Conservation (phyloP, 169 alveolate genomes). For the Eimeria sp. region DNA sequence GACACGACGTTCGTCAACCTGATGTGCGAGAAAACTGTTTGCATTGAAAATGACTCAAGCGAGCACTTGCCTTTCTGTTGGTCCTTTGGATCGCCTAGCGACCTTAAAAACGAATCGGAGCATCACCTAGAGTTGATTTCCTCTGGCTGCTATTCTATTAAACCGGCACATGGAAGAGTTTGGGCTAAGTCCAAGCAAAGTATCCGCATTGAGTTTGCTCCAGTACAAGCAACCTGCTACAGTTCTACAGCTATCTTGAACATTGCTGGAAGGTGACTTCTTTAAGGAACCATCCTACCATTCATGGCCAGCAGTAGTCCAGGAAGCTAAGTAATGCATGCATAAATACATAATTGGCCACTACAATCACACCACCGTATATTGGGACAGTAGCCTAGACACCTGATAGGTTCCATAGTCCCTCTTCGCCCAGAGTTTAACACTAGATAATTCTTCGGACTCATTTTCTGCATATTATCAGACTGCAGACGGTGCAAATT, state of each 20-base stretch:
- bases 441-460: neutral
- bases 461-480: neutral
- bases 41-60: slow-evolving; percentile 70
- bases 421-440: neutral
- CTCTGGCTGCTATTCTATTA: slow-evolving; percentile 37
- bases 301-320: neutral
- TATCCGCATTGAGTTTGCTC: slow-evolving; percentile 62
- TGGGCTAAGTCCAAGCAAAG: slow-evolving; percentile 48
- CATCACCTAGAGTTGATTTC: slow-evolving; percentile 7
- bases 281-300: neutral
- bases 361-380: neutral
- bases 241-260: slow-evolving; percentile 11
- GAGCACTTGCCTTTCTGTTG: slow-evolving; percentile 77
- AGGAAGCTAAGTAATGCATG: neutral
- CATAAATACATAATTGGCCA: neutral
- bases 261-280: slow-evolving; percentile 56
- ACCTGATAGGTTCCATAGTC: neutral
- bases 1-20: slow-evolving; percentile 74
- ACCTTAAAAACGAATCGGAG: neutral
- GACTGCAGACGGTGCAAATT: neutral
- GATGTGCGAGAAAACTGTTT: slow-evolving; percentile 39
- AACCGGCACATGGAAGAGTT: slow-evolving; percentile 67
- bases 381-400: neutral
- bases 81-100: slow-evolving; percentile 45
- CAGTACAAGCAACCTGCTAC: slow-evolving; percentile 41